Base-by-base conservation (phyloP, 1,284 basidiomycete genomes). In the Ganoderma lucidum region DNA sequence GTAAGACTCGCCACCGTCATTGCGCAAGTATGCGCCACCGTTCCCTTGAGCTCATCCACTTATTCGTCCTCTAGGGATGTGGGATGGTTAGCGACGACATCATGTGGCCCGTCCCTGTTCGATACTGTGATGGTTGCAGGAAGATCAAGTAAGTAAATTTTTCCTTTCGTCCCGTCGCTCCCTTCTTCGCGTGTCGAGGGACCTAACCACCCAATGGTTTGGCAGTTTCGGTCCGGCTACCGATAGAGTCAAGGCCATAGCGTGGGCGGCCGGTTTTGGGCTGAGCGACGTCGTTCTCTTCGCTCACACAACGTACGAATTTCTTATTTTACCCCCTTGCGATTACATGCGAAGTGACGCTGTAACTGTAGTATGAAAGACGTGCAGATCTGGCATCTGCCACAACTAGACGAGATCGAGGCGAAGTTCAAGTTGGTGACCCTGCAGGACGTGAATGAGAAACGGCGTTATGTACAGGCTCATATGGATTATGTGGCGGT, bases 1-100 rank as follows among this genome's bases (percentile, higher is more conserved):
- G 77, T 78, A 61, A 59, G 56, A 35, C 19, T 19, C 55, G 17
- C 32, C 35, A 39, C 56, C 35, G 19, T 35, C 5, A 39, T 59
- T n/a, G 14, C 4, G 30, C n/a, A 23, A 23, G 23, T 23, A 23
- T 9, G 2, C 35, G 17, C 9, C 8, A n/a, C 12, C 6, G 23
- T 51, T 28, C 37, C 17, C 32, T n/a, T 23, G 8, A 35, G 56
- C 56, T 59, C 19, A 39, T n/a, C 10, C 56, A 12, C 32, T 15
- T 15, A 2, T 39, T 59, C 56, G 19, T 35, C 17, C 2, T 35
- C 35, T 32, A 59, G 56, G 35, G 19, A n/a, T 59, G 56, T 23
- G 35, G 56, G 6, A 39, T 23, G 8, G 12, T 17, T 10, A 35
- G 35, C 17, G 19, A 8, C 19, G 12, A 59, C 19, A 59, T 59